Conservation (phyloP, 2,329 filamentous ascomycete species). For the Alternaria rosae region DNA sequence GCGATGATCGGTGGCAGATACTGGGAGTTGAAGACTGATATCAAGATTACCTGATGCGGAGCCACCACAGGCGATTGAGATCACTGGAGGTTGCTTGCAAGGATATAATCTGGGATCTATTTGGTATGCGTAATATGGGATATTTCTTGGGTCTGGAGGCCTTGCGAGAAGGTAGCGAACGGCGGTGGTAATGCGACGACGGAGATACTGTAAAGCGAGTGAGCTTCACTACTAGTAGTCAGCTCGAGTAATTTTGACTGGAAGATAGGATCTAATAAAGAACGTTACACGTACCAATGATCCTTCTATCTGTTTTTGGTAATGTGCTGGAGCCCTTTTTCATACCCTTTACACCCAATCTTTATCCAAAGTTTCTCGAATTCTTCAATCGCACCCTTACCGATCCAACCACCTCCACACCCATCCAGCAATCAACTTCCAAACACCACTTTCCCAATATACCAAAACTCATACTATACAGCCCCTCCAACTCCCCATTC, state of each 20-base stretch:
- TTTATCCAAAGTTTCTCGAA: too few relatives aligned
- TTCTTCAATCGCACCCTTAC: too few relatives aligned
- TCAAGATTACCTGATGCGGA: constrained; percentile 11
- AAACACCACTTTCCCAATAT: too few relatives aligned
- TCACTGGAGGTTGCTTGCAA: background rate
- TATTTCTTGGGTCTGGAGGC: background rate
- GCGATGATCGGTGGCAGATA: constrained; percentile 11
- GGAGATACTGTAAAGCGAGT: background rate
- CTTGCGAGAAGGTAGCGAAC: background rate
- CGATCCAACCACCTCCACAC: too few relatives aligned
- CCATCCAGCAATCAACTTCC: too few relatives aligned
- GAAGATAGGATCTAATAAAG: too few relatives aligned
- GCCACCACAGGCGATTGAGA: background rate
- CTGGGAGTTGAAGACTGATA: constrained; percentile 19
- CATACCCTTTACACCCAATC: too few relatives aligned
- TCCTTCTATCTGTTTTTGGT: too few relatives aligned
- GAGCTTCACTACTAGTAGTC: background rate
- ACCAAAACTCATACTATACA: too few relatives aligned
- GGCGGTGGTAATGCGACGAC: background rate
- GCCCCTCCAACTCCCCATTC: background rate
- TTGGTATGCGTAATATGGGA: background rate
- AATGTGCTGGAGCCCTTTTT: too few relatives aligned
- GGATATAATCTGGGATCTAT: background rate
- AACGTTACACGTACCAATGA: too few relatives aligned
- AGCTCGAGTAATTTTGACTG: background rate